A percentile compares a stretch with the other conserved stretches of the same genome.
phyloP scores from a whole-genome alignment of 1,139 yeast species.

The Kodamaea ohmeri region DNA sequence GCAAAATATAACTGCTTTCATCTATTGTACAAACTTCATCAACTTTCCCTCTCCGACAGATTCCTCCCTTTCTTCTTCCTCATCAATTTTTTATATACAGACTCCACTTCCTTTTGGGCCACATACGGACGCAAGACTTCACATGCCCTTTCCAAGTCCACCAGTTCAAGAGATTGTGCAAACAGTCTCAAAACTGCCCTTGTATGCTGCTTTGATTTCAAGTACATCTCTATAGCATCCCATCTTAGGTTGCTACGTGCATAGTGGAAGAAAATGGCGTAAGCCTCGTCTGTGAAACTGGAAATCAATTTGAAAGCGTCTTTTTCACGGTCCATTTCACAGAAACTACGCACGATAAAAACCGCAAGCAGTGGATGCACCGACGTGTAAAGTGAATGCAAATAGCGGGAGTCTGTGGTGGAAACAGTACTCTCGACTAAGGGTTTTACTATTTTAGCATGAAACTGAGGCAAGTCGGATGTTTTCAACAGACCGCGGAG shows the following conservation, averaged over 20 bases:
- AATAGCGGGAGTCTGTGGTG: slow-evolving; percentile 12
- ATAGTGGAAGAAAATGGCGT: background rate
- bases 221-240: background rate
- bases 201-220: background rate
- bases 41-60: no score
- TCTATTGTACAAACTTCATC: no score
- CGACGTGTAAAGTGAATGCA: slow-evolving; percentile 20
- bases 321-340: slow-evolving; percentile 22
- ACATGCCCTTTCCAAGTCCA: background rate
- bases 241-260: background rate
- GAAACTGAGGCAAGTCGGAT: slow-evolving; percentile 34
- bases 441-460: slow-evolving; percentile 18
- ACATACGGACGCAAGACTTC: background rate
- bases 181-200: background rate
- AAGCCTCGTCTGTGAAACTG: background rate
- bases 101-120: background rate
- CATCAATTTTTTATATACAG: no score
- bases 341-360: slow-evolving; percentile 29
- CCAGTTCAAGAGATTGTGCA: background rate
- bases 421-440: slow-evolving; percentile 18
- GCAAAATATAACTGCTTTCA: no score
- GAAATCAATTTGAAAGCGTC: slow-evolving; percentile 30
- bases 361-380: slow-evolving; percentile 27
- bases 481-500: slow-evolving; percentile 27
- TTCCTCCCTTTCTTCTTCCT: no score